Evolutionary conservation across 768 basidiomycete genomes (phyloP).

Genomic region (Amanita thiersii): DNA sequence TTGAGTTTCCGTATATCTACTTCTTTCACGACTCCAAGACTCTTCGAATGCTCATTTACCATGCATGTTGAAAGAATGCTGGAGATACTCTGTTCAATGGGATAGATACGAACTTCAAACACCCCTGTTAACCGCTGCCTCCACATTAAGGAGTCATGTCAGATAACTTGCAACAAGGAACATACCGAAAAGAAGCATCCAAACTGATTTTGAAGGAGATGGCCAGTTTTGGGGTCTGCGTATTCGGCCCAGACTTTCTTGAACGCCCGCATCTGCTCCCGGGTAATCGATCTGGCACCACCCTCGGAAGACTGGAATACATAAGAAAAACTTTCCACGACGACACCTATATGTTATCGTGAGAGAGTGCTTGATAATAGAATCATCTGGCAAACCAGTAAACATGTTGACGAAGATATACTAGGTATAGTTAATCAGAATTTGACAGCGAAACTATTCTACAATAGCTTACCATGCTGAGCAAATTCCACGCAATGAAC

Average conservation of each 20-base stretch:
- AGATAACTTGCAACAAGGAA: constrained; percentile 7
- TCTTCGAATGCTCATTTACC: constrained; percentile 24
- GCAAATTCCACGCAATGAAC: constrained; percentile 91
- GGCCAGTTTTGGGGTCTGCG: constrained; percentile 71
- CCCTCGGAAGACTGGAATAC: constrained; percentile 84
- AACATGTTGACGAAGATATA: constrained; percentile 97
- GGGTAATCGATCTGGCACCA: constrained; percentile 72
- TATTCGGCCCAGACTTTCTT: constrained; percentile 92
- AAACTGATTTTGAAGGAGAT: constrained; percentile 62
- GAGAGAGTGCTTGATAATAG: background rate
- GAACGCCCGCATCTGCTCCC: constrained; percentile 90
- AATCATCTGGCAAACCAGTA: constrained; percentile 47
- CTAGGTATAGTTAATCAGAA: constrained; percentile 28
- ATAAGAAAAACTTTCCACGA: constrained; percentile 94
- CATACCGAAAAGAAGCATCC: constrained; percentile 78
- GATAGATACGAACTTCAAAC: constrained; percentile 86
- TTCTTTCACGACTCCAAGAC: constrained; percentile 32
- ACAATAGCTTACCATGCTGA: constrained; percentile 76
- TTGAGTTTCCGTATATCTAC: constrained; percentile 62
- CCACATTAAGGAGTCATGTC: constrained; percentile 1
- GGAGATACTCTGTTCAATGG: constrained; percentile 51
- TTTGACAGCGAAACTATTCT: background rate
- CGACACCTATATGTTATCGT: constrained; percentile 73
- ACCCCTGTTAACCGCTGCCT: constrained; percentile 72
- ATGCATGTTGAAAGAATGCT: constrained; percentile 50